Evolutionary conservation across 2,329 filamentous ascomycete genomes (phyloP).

Genomic region (Cyphellophora attinorum): DNA sequence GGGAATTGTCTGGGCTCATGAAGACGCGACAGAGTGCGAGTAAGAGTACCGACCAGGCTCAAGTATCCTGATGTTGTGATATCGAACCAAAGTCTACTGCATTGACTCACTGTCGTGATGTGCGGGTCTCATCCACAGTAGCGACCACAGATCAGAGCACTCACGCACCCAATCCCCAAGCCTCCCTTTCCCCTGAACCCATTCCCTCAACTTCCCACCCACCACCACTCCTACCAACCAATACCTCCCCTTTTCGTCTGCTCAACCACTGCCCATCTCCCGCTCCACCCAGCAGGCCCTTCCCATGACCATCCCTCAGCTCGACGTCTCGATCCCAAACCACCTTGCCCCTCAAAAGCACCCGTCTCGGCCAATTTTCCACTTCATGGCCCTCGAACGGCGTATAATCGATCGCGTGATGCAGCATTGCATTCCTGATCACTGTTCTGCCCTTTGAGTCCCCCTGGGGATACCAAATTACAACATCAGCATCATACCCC

Average conservation of each 20-base stretch:
- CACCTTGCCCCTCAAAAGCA: conserved; percentile 23
- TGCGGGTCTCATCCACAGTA: no score
- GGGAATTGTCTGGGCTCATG: no score
- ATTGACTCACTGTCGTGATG: no score
- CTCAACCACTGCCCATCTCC: conserved; percentile 27
- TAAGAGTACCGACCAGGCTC: no score
- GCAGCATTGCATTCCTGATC: conserved; percentile 24
- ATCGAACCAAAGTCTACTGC: no score
- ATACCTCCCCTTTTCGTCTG: conserved; percentile 23
- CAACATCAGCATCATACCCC: conserved; percentile 34
- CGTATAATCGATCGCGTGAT: conserved; percentile 28
- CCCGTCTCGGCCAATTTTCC: conserved; percentile 26
- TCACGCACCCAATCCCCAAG: conserved; percentile 5
- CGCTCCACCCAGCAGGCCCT: conserved; percentile 22
- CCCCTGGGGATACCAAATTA: conserved; percentile 30
- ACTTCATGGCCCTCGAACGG: conserved; percentile 26
- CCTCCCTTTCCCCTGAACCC: conserved; percentile 9
- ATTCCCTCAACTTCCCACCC: conserved; percentile 9
- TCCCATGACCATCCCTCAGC: conserved; percentile 17
- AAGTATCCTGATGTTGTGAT: no score
- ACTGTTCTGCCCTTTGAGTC: conserved; percentile 10
- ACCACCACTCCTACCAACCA: conserved; percentile 10
- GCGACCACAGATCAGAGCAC: not conserved
- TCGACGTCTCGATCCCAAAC: conserved; percentile 23
- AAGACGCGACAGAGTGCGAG: no score